A percentile compares a stretch with the other conserved stretches of the same genome.
Evolutionary conservation across 768 basidiomycete genomes (phyloP).

Genomic region (Tylopilus rubrobrunneus): DNA sequence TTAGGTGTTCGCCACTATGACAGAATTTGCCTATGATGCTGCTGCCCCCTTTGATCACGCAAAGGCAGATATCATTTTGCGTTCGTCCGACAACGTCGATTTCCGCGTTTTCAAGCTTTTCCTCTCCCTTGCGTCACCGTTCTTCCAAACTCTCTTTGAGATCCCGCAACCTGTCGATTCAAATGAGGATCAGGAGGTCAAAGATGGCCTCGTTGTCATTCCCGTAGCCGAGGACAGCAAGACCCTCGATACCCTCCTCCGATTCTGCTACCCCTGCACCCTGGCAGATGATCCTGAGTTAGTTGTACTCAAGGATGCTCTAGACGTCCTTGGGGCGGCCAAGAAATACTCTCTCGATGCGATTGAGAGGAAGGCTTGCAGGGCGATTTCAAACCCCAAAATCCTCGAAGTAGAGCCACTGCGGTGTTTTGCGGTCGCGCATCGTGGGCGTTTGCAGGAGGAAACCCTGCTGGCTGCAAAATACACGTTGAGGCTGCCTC

Average conservation of each 20-base stretch:
- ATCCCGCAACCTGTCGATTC: constrained; percentile 23
- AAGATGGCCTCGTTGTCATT: constrained; percentile 14
- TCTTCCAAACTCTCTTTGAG: constrained; percentile 32
- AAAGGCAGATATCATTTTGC: constrained; percentile 21
- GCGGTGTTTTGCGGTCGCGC: constrained; percentile 31
- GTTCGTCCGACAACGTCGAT: constrained; percentile 25
- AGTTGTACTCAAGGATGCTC: constrained; percentile 6
- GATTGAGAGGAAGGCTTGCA: constrained; percentile 18
- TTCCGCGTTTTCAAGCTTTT: constrained; percentile 30
- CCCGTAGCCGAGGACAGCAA: constrained; percentile 19
- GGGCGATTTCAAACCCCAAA: constrained; percentile 19
- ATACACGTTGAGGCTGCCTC: constrained; percentile 24
- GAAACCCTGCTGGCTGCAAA: constrained; percentile 29
- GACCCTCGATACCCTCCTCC: constrained; percentile 18
- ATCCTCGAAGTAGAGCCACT: constrained; percentile 22
- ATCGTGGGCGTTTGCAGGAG: constrained; percentile 17
- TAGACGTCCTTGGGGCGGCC: constrained; percentile 16
- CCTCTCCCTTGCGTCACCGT: constrained; percentile 22
- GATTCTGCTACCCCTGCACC: constrained; percentile 23
- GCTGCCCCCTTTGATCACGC: constrained; percentile 17
- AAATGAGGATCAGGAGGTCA: constrained; percentile 7
- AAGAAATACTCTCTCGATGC: constrained; percentile 20
- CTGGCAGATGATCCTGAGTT: constrained; percentile 14
- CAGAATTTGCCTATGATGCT: background rate
- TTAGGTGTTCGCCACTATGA: background rate